Percentiles rank a stretch among this genome's conserved stretches.
Evolutionary conservation across 768 basidiomycete species (phyloP).

Genomic region (Naematelia aurantialba): DNA sequence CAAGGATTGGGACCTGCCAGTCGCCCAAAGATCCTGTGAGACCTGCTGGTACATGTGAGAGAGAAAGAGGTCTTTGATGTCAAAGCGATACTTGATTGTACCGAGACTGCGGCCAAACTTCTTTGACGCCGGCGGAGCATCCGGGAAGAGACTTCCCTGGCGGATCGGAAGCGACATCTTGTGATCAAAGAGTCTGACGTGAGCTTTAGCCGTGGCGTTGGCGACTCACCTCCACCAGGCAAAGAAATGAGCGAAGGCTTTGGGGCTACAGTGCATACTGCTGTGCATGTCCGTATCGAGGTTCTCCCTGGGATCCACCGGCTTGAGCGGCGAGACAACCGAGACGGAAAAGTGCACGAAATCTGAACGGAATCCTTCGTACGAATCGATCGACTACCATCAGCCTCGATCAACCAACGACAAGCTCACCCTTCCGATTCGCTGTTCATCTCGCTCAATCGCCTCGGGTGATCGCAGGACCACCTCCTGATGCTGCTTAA

Average conservation of each 20-base stretch:
- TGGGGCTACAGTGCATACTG: conserved; percentile 79
- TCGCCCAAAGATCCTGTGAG: conserved; percentile 70
- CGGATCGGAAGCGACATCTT: conserved; percentile 75
- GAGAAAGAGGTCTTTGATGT: conserved; percentile 71
- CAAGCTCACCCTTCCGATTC: conserved; percentile 32
- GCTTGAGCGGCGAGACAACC: conserved; percentile 61
- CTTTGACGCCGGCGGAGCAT: conserved; percentile 64
- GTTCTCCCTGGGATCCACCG: conserved; percentile 23
- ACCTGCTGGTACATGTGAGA: conserved; percentile 85
- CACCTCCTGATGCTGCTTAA: conserved; percentile 74
- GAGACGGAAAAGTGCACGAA: conserved; percentile 90
- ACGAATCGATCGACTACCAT: conserved; percentile 62
- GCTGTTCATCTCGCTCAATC: conserved; percentile 17
- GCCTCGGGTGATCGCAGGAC: conserved; percentile 54
- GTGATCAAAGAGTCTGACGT: conserved; percentile 64
- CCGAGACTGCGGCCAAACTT: conserved; percentile 85
- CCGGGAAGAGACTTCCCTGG: conserved; percentile 76
- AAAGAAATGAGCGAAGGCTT: conserved; percentile 82
- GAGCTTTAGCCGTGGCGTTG: neutral
- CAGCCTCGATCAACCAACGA: conserved; percentile 6
- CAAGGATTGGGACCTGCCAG: conserved; percentile 72
- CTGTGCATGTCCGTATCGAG: conserved; percentile 51
- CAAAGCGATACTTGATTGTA: conserved; percentile 84
- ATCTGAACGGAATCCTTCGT: conserved; percentile 82
- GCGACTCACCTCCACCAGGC: conserved; percentile 66